phyloP scores from a whole-genome alignment of 2,329 filamentous ascomycete genomes.

The Dactylellina sp. region DNA sequence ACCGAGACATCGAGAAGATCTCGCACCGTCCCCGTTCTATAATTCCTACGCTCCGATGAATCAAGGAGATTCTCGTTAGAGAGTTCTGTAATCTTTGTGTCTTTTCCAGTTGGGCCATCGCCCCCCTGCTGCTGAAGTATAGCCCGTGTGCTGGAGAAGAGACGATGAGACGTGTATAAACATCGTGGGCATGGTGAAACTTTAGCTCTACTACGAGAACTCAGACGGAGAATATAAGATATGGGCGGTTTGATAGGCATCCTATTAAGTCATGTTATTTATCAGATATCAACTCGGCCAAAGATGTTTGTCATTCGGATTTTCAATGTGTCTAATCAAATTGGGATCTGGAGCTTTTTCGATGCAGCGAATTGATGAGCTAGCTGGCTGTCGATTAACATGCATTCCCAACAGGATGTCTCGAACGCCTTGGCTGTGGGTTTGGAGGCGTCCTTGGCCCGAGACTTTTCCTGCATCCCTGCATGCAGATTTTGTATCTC shows the following conservation, averaged over 20 bases:
- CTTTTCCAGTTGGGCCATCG: not conserved
- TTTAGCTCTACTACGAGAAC: not conserved
- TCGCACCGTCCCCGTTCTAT: constrained; percentile 4
- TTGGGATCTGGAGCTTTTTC: no score
- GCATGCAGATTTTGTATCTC: no score
- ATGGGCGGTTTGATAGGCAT: constrained; percentile 16
- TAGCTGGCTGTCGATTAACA: no score
- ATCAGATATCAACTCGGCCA: not conserved
- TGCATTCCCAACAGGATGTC: no score
- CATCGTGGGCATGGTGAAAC: constrained; percentile 5
- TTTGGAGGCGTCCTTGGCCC: no score
- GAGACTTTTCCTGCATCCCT: no score
- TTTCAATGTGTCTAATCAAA: not conserved
- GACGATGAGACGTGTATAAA: not conserved
- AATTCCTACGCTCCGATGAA: not conserved
- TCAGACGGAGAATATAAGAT: constrained; percentile 5
- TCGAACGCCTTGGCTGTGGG: no score
- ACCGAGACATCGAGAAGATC: constrained; percentile 61
- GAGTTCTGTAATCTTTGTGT: not conserved
- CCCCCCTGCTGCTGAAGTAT: not conserved
- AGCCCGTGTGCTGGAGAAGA: constrained; percentile 10
- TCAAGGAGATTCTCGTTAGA: not conserved
- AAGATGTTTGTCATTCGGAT: not conserved
- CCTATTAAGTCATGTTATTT: not conserved
- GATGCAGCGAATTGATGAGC: no score